These are phyloP conservation scores for Xerocomus potaroensis DNA, from an alignment of 768 basidiomycete genomes.

Conservation along the genomic window DNA sequence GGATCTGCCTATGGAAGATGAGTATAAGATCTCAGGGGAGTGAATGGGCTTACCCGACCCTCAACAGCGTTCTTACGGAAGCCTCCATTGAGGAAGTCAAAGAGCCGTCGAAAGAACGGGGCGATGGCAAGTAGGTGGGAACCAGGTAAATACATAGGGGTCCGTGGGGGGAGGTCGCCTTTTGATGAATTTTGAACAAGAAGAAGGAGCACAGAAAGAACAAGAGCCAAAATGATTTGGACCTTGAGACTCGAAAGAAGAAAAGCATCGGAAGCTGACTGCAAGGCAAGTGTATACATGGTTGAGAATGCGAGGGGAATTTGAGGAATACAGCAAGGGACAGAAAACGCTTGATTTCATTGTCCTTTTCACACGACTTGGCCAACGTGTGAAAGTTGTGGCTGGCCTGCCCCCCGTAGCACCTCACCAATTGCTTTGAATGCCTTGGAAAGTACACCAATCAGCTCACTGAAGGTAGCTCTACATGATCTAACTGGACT, in stretches of 20 bases:
- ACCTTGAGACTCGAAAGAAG: constrained; percentile 31
- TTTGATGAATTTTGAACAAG: constrained; percentile 36
- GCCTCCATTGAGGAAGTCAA: constrained; percentile 70
- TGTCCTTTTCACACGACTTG: too few relatives aligned
- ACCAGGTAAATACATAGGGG: constrained; percentile 56
- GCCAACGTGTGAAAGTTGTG: too few relatives aligned
- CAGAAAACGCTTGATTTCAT: constrained; percentile 18
- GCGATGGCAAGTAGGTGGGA: constrained; percentile 52
- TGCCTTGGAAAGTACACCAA: too few relatives aligned
- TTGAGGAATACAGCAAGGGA: constrained; percentile 21
- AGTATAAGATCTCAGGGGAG: too few relatives aligned
- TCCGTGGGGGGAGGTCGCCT: constrained; percentile 38
- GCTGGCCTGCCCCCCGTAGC: too few relatives aligned
- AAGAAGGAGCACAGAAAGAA: constrained; percentile 39
- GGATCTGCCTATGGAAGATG: too few relatives aligned
- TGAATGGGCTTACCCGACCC: too few relatives aligned
- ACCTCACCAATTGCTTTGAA: too few relatives aligned
- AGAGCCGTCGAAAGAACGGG: constrained; percentile 66
- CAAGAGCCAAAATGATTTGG: constrained; percentile 32
- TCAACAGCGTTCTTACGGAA: constrained; percentile 66
- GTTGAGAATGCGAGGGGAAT: constrained; percentile 20
- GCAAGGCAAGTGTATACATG: constrained; percentile 43
- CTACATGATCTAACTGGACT: too few relatives aligned
- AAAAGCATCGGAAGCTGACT: constrained; percentile 36
- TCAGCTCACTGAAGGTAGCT: too few relatives aligned